These are phyloP conservation scores for Eutrema salsugineum DNA, from an alignment of 441 rosid genomes.

Conservation along the genomic window DNA sequence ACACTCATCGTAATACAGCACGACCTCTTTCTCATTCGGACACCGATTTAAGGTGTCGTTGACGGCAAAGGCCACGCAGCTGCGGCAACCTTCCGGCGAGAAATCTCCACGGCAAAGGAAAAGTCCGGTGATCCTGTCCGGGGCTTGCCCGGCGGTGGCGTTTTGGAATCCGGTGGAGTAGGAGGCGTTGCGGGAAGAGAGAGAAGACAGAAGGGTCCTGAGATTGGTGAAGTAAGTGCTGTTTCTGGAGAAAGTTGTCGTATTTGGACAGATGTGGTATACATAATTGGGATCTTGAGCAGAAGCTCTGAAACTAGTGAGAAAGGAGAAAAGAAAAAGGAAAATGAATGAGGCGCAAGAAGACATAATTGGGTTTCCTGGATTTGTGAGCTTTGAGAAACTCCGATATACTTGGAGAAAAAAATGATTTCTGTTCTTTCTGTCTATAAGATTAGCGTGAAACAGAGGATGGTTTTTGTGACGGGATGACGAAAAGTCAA, in stretches of 20 bases:
- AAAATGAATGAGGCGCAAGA: background rate
- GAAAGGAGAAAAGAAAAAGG: background rate
- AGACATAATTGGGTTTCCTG: background rate
- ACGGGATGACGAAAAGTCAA: background rate
- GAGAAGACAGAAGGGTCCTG: background rate
- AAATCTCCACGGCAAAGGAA: constrained; percentile 2
- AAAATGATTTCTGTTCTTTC: no score
- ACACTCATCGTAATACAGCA: constrained; percentile 2
- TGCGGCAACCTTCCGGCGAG: background rate
- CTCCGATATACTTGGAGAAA: background rate
- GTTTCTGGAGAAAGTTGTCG: constrained; percentile 1
- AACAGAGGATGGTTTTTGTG: background rate
- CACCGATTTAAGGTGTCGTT: background rate
- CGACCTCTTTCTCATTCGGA: background rate
- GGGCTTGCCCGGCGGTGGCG: background rate
- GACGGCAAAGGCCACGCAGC: background rate
- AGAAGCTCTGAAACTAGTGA: background rate
- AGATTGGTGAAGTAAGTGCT: constrained; percentile 6
- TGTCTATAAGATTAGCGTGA: no score
- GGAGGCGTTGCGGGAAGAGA: constrained; percentile 5
- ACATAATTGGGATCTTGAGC: background rate
- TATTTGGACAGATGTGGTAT: background rate
- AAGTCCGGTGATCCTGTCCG: constrained; percentile 11
- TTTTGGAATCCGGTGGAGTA: constrained; percentile 11
- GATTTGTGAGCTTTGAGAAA: background rate